phyloP scores from a whole-genome alignment of 345 rosid genomes.

The Euphorbia peplus region DNA sequence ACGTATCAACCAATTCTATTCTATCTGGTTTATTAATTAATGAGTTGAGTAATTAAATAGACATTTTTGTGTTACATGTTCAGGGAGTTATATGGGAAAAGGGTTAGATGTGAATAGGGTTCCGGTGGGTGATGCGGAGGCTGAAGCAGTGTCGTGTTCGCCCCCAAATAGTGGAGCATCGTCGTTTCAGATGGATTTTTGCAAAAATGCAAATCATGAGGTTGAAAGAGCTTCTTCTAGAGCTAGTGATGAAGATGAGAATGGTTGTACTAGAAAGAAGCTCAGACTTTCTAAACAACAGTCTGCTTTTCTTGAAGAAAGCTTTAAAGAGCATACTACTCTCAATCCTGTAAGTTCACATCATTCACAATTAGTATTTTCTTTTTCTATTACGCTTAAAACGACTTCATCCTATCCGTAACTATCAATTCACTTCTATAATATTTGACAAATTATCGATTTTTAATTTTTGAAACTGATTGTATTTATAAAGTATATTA shows the following conservation, averaged over 20 bases:
- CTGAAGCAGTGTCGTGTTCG: slow-evolving; percentile 20
- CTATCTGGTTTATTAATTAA: neutral
- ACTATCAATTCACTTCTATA: too few species aligned
- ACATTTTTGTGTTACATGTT: too few species aligned
- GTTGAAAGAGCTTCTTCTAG: slow-evolving; percentile 59
- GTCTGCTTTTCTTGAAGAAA: slow-evolving; percentile 91
- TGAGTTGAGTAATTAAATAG: neutral
- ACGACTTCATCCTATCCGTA: too few species aligned
- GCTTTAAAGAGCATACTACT: slow-evolving; percentile 83
- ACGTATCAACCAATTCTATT: neutral
- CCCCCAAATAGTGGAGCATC: slow-evolving; percentile 63
- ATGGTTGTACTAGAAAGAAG: slow-evolving; percentile 79
- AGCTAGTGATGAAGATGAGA: slow-evolving; percentile 83
- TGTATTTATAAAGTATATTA: too few species aligned
- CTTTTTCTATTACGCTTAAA: too few species aligned
- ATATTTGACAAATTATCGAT: too few species aligned
- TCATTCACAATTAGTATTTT: too few species aligned
- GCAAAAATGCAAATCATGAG: slow-evolving; percentile 39
- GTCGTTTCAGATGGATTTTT: slow-evolving; percentile 73
- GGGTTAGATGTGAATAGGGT: slow-evolving; percentile 28
- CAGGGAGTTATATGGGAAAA: slow-evolving; percentile 10
- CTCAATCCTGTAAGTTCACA: slow-evolving; percentile 85
- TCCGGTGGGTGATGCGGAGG: slow-evolving; percentile 9
- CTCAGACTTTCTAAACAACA: slow-evolving; percentile 88
- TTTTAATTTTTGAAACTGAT: too few species aligned